Base-by-base conservation (phyloP, 2,329 filamentous ascomycete genomes). In the Phaeomoniella chlamydospora region DNA sequence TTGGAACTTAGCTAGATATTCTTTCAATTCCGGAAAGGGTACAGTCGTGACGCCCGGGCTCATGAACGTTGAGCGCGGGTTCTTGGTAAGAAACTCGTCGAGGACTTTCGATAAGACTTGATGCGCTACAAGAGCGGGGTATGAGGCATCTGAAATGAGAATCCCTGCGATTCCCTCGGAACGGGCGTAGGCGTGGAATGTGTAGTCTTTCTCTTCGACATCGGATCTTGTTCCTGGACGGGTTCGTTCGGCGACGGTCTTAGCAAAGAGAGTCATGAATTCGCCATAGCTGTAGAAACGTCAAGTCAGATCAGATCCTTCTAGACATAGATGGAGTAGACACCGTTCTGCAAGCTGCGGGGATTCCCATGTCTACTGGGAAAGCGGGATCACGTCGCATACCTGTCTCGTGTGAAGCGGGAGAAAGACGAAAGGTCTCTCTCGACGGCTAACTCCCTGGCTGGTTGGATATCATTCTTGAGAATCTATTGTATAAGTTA, bases 241-340 rank as follows among this genome's bases (percentile, higher is more conserved):
- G 41, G 85, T 94, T 49, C 83, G 72, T 61, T 92, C 83, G 42
- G 88, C 88, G 34, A 94, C 80, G 13, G 81, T 88, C 61, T 84
- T 84, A 58, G 76, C 74, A 64, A 92, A 88, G 50, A 94, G 67
- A 38, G 76, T 80, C 77, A 93, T 83, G 68, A 92, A 77, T 58
- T 79, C 67, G 50, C 59, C 59, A 55, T 74, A 66, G 53, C 66
- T 67, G 49, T 40, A 34, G 18, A 22, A 18, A 45, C 9, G n/a
- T 26, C n/a, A 26, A n/a, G n/a, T n/a, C 6, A 26, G 6, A n/a
- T 26, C 22, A 26, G n/a, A n/a, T n/a, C n/a, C n/a, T n/a, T n/a
- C n/a, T n/a, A n/a, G n/a, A n/a, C n/a, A n/a, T n/a, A n/a, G n/a
- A n/a, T n/a, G n/a, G n/a, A n/a, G n/a, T n/a, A n/a, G n/a, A n/a